phyloP scores from a whole-genome alignment of 257 asterid species.

The Paraleonurus japonicus region DNA sequence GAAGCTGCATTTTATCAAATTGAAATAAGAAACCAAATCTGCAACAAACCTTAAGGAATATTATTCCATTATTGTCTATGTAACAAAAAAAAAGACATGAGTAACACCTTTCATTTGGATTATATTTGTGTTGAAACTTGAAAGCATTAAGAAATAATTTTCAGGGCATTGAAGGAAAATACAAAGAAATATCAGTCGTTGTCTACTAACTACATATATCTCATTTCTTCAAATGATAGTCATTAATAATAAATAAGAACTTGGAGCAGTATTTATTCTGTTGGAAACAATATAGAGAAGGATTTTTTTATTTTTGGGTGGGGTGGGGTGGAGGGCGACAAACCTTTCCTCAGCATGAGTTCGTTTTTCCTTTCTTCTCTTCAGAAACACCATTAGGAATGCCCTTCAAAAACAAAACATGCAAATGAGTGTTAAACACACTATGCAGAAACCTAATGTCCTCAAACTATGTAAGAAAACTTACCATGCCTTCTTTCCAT shows the following conservation, averaged over 20 bases:
- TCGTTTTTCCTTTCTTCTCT: constrained; percentile 87
- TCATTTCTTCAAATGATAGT: neutral
- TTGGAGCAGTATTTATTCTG: neutral
- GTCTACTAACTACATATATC: neutral
- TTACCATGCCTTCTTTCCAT: constrained; percentile 94
- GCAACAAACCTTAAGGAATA: too few species aligned
- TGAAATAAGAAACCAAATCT: constrained; percentile 17
- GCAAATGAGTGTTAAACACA: constrained; percentile 20
- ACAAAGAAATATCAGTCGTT: neutral
- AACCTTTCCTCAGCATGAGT: constrained; percentile 85
- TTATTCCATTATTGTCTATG: constrained; percentile 19
- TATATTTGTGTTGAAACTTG: neutral
- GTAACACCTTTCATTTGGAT: neutral
- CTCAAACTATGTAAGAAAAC: constrained; percentile 25
- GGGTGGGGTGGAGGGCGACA: too few species aligned
- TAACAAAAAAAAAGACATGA: neutral
- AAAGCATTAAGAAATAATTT: neutral
- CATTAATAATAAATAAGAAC: neutral
- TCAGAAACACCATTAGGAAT: constrained; percentile 64
- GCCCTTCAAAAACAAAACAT: constrained; percentile 52
- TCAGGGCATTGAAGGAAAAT: neutral
- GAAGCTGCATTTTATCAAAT: constrained; percentile 60
- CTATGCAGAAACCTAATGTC: neutral
- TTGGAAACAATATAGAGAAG: neutral
- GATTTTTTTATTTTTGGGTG: neutral